These are phyloP conservation scores for Millerago galiae DNA, from an alignment of 805 yeast species.

Conservation along the genomic window DNA sequence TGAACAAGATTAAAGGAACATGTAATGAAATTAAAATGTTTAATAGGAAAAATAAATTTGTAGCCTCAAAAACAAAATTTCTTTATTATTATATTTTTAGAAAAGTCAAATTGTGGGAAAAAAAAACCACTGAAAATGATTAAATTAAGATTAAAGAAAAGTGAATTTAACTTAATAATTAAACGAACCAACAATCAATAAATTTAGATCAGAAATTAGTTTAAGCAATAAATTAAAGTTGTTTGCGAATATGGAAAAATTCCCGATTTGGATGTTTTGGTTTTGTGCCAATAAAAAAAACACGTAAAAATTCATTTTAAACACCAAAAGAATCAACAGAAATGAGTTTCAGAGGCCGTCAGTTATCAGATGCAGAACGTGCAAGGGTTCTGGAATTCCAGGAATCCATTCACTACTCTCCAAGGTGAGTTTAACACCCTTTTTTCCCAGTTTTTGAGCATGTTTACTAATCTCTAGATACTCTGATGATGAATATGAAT, in stretches of 20 bases:
- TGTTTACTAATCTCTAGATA: slow-evolving; percentile 40
- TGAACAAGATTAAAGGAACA: no score
- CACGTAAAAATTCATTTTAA: slow-evolving; percentile 1
- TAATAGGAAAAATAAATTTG: no score
- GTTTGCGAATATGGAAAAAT: not conserved
- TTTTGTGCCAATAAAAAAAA: slow-evolving; percentile 1
- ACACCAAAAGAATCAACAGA: not conserved
- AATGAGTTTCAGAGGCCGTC: slow-evolving; percentile 49
- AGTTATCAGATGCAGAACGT: slow-evolving; percentile 74
- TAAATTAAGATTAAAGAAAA: no score
- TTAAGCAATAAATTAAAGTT: not conserved
- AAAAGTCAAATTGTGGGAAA: no score
- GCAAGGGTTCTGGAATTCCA: slow-evolving; percentile 86
- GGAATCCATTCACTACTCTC: slow-evolving; percentile 91
- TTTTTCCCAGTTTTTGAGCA: not conserved
- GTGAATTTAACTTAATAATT: no score
- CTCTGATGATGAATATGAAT: slow-evolving; percentile 87
- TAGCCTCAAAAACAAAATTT: no score
- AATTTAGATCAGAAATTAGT: no score
- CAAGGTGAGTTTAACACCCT: slow-evolving; percentile 37
- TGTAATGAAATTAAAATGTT: not conserved
- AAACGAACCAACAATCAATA: no score
- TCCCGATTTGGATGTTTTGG: slow-evolving; percentile 1
- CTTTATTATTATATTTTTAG: no score
- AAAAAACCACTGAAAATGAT: no score